A percentile compares a stretch with the other conserved stretches of the same genome.
Conservation (phyloP, 1,139 yeast species). For the Pneumocystis murina region DNA sequence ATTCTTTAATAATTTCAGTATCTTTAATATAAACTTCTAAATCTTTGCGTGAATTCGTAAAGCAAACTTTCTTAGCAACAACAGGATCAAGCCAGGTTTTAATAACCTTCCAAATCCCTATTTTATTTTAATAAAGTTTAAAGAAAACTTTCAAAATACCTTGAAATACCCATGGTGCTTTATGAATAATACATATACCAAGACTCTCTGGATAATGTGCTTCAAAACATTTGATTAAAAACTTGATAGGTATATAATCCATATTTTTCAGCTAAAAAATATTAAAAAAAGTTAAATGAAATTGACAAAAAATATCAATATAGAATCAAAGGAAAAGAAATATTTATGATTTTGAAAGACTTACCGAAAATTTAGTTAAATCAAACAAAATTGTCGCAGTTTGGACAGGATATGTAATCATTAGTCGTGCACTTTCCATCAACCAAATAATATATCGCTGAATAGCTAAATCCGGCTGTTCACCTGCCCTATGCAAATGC, state of each 20-base stretch:
- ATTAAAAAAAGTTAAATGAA: background rate
- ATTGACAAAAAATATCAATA: background rate
- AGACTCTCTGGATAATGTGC: slow-evolving; percentile 80
- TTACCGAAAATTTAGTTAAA: slow-evolving; percentile 45
- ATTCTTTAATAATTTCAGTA: slow-evolving; percentile 39
- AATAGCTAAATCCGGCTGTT: slow-evolving; percentile 53
- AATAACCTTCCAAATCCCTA: slow-evolving; percentile 68
- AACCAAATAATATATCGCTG: slow-evolving; percentile 49
- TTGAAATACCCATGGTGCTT: slow-evolving; percentile 81
- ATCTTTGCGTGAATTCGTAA: slow-evolving; percentile 49
- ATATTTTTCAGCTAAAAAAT: slow-evolving; percentile 35
- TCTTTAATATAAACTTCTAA: slow-evolving; percentile 40
- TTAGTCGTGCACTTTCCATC: slow-evolving; percentile 56
- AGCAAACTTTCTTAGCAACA: slow-evolving; percentile 64
- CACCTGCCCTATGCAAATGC: slow-evolving; percentile 54
- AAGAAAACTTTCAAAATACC: background rate
- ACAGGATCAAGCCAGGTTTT: slow-evolving; percentile 83
- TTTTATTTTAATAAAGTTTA: background rate
- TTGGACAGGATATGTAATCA: slow-evolving; percentile 48
- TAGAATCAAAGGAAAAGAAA: background rate
- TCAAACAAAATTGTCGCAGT: slow-evolving; percentile 53
- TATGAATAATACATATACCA: slow-evolving; percentile 61
- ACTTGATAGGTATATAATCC: slow-evolving; percentile 72
- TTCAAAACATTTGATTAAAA: slow-evolving; percentile 62
- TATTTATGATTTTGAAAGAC: background rate